Evolutionary conservation across 768 basidiomycete genomes (phyloP), one percentile per base, ranked within the genome.

Genomic region (Hirschioporus abietinus): DNA sequence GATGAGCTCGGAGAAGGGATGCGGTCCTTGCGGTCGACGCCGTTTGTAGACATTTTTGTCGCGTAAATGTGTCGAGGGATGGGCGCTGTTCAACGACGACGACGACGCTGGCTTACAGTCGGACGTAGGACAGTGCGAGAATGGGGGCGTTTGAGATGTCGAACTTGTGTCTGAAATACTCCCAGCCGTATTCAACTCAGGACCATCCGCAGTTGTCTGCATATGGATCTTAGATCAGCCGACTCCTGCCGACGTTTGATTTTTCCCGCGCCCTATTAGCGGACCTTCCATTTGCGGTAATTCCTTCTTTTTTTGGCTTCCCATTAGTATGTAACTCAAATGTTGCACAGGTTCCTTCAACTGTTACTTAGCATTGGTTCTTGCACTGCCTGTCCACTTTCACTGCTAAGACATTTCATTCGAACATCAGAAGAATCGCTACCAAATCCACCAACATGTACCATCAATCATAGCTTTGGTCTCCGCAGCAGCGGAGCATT

Each of bases 11-110:
- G 78, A 34, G 81, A 80, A 26, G 78, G 73, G n/a, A 76, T 68
- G 67, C 83, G 86, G 70, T 83, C 80, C 77, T 89, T 89, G 74
- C 76, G 80, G 73, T 87, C 85, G 64, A 73, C 25, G 70, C 63
- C 30, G 30, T 63, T 63, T 30, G 42, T 23, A 42, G 67, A 60
- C 15, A 35, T 69, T 52, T 52, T 20, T 52, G 42, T 12, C 3
- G 42, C 42, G 42, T 6, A 52, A 52, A 20, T 20, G 6, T 52
- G 12, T 5, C 12, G 42, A 52, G 15, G 42, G 42, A 52, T 15
- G 42, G 42, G 42, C 12, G 12, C 42, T 15, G 42, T 1, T 6
- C 12, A 15, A 52, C 42, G 12, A 52, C 42, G 12, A 10, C 42
- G 42, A 52, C 42, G 42, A 52, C 42, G 42, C 3, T 20, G 4